A percentile compares a stretch with the other conserved stretches of the same genome.
phyloP scores from a whole-genome alignment of 352 stramenopile species.

The Phytophthora pluvialis region DNA sequence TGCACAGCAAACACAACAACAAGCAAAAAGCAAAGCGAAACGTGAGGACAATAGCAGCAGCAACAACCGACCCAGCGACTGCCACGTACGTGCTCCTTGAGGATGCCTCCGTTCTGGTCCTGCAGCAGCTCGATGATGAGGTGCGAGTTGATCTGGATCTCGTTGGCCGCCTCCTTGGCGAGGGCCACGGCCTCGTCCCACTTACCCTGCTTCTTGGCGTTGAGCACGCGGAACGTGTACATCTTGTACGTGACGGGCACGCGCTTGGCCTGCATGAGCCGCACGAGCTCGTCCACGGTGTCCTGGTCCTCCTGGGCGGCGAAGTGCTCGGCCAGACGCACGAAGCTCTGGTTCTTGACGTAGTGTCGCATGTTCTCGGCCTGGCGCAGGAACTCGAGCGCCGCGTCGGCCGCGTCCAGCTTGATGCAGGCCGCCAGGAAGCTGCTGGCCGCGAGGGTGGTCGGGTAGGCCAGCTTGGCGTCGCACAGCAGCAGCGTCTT shows the following conservation, averaged over 20 bases:
- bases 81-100: conserved; percentile 57
- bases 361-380: conserved; percentile 80
- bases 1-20: conserved; percentile 34
- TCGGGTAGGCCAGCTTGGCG: conserved; percentile 79
- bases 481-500: conserved; percentile 80
- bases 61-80: neutral
- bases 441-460: conserved; percentile 60
- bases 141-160: conserved; percentile 81
- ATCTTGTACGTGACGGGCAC: conserved; percentile 72
- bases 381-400: conserved; percentile 72
- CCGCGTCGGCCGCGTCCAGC: conserved; percentile 56
- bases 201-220: conserved; percentile 67
- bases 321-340: conserved; percentile 77
- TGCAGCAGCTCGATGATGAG: conserved; percentile 74
- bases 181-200: conserved; percentile 64
- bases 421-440: conserved; percentile 78
- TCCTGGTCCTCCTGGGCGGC: conserved; percentile 58
- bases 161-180: conserved; percentile 69
- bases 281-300: conserved; percentile 64
- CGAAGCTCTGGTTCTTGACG: conserved; percentile 79
- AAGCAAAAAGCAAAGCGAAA: neutral
- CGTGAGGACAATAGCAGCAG: neutral
- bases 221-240: conserved; percentile 75
- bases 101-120: conserved; percentile 63
- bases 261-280: conserved; percentile 53